A percentile compares a stretch with the other conserved stretches of the same genome.
These are phyloP conservation scores for Aspergillus sp. DNA, from an alignment of 2,329 filamentous ascomycete species.

Conservation along the genomic window DNA sequence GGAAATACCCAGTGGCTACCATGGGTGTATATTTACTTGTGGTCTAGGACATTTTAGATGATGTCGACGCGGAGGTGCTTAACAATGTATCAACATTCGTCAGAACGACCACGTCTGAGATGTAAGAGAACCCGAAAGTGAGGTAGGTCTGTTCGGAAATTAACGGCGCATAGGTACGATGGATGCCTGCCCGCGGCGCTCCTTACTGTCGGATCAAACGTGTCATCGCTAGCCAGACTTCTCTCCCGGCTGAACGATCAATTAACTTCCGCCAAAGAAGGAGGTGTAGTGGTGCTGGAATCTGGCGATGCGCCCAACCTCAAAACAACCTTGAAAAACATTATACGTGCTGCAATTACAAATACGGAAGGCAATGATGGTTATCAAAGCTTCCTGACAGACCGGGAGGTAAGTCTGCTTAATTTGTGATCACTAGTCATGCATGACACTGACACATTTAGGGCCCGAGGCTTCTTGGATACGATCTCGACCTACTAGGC, in stretches of 20 bases:
- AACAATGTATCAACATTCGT: constrained; percentile 40
- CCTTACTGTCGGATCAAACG: constrained; percentile 45
- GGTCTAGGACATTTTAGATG: constrained; percentile 34
- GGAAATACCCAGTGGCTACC: background rate
- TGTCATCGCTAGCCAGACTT: constrained; percentile 41
- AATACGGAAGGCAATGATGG: constrained; percentile 39
- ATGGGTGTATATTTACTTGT: constrained; percentile 12
- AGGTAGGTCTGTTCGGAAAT: background rate
- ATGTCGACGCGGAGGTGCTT: constrained; percentile 42
- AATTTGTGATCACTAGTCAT: background rate
- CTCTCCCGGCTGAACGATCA: constrained; percentile 38
- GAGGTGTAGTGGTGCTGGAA: constrained; percentile 42
- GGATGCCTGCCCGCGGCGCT: constrained; percentile 44
- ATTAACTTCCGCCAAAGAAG: constrained; percentile 30
- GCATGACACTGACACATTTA: constrained; percentile 14
- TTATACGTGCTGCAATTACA: constrained; percentile 44
- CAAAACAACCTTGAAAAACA: constrained; percentile 47
- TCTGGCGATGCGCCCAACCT: constrained; percentile 47
- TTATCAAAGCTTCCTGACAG: constrained; percentile 40
- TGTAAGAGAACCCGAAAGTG: constrained; percentile 27
- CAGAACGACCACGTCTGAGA: constrained; percentile 32
- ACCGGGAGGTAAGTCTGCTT: constrained; percentile 36
- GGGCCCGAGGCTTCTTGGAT: constrained; percentile 44
- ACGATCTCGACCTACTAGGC: constrained; percentile 47
- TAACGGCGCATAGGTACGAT: constrained; percentile 32